phyloP scores from a whole-genome alignment of 2,329 filamentous ascomycete genomes.

The Sarocladium strictum region DNA sequence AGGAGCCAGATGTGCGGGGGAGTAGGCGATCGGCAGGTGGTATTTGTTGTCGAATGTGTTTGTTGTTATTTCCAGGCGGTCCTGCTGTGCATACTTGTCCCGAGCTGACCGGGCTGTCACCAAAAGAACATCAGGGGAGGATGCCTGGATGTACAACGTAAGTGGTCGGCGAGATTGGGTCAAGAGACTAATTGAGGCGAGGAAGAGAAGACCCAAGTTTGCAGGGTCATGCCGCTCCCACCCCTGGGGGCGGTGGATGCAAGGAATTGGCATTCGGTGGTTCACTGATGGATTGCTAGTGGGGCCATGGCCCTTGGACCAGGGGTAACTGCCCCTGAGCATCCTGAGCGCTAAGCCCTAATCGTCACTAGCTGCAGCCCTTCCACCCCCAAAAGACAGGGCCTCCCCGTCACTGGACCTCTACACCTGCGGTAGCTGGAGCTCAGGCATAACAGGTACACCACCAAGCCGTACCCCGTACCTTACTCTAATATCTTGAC shows the following conservation, averaged over 20 bases:
- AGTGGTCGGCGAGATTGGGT: slow-evolving; percentile 1
- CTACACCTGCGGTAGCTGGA: neutral
- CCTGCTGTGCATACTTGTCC: neutral
- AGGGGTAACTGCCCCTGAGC: slow-evolving; percentile 2
- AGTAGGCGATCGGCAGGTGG: neutral
- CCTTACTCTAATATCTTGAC: neutral
- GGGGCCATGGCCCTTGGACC: slow-evolving; percentile 1
- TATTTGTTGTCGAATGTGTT: neutral
- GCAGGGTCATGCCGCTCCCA: neutral
- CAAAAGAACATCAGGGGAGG: slow-evolving; percentile 2
- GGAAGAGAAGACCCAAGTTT: neutral
- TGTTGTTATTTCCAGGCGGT: neutral
- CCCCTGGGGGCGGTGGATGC: neutral
- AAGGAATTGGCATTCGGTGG: slow-evolving; percentile 1
- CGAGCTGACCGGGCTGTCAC: neutral
- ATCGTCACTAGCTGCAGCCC: neutral
- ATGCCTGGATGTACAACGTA: too few relatives aligned
- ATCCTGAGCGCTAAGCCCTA: neutral
- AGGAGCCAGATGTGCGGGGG: neutral
- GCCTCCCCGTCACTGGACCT: neutral
- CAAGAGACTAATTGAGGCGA: neutral
- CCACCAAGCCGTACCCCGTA: too few relatives aligned
- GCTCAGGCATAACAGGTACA: too few relatives aligned
- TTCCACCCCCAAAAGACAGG: neutral
- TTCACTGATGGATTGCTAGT: neutral